A percentile compares a stretch with the other conserved stretches of the same genome.
Evolutionary conservation across 1,139 yeast species (phyloP).

Genomic region (Nakaseomyces glabratus): DNA sequence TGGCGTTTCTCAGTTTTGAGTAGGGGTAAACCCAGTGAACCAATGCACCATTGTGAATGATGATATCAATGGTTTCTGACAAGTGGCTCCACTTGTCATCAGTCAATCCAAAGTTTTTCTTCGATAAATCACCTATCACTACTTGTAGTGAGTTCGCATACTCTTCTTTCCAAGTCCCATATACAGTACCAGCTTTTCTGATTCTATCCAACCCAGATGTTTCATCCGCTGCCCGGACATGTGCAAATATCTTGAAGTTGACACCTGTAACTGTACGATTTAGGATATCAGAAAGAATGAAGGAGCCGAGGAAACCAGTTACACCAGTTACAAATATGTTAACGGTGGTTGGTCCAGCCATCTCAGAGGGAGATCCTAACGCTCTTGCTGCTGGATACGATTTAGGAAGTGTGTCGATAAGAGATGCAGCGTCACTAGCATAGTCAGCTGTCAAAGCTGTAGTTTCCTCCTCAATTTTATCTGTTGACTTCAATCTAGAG

Average conservation of each 20-base stretch:
- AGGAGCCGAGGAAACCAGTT: slow-evolving; percentile 94
- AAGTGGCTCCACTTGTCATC: slow-evolving; percentile 50
- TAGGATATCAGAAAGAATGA: slow-evolving; percentile 67
- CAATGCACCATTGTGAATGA: slow-evolving; percentile 93
- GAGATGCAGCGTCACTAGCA: slow-evolving; percentile 61
- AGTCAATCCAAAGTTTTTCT: slow-evolving; percentile 61
- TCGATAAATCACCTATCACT: slow-evolving; percentile 75
- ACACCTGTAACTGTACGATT: slow-evolving; percentile 37
- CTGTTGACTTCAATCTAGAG: slow-evolving; percentile 34
- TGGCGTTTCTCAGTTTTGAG: slow-evolving; percentile 81
- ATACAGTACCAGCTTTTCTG: slow-evolving; percentile 66
- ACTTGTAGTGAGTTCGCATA: slow-evolving; percentile 55
- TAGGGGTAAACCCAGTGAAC: slow-evolving; percentile 99
- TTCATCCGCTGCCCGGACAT: slow-evolving; percentile 74
- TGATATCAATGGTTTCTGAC: slow-evolving; percentile 57
- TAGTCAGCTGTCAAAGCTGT: slow-evolving; percentile 40
- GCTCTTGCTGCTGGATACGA: slow-evolving; percentile 31
- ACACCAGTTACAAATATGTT: slow-evolving; percentile 88
- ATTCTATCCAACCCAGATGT: slow-evolving; percentile 69
- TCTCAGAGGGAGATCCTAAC: slow-evolving; percentile 30
- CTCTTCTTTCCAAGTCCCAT: slow-evolving; percentile 67
- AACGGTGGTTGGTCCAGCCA: slow-evolving; percentile 34
- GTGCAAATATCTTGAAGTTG: slow-evolving; percentile 62
- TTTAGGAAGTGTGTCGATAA: slow-evolving; percentile 41
- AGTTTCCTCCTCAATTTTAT: slow-evolving; percentile 16